Evolutionary conservation across 1,139 yeast genomes (phyloP).

Genomic region (Pichia norvegensis): DNA sequence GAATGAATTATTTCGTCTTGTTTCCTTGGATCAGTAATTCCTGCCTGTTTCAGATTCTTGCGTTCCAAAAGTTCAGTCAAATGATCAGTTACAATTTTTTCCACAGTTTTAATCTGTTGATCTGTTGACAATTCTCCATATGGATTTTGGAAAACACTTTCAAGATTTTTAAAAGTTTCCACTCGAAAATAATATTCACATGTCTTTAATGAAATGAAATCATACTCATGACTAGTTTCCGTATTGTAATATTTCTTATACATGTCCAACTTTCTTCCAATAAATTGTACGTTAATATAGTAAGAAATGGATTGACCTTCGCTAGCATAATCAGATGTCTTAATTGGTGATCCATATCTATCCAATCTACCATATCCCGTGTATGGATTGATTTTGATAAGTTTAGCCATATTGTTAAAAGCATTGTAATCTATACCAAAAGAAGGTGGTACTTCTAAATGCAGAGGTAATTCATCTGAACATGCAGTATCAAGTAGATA

Average conservation of each 20-base stretch:
- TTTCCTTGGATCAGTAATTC: constrained; percentile 15
- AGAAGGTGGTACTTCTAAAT: constrained; percentile 52
- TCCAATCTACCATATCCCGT: constrained; percentile 36
- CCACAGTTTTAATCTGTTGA: constrained; percentile 16
- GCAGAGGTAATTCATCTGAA: constrained; percentile 44
- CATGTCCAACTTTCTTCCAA: constrained; percentile 21
- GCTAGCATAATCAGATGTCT: constrained; percentile 26
- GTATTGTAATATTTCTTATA: constrained; percentile 17
- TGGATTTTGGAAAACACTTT: neutral
- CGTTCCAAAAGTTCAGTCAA: constrained; percentile 15
- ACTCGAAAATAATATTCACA: constrained; percentile 19
- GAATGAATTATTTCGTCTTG: constrained; percentile 15
- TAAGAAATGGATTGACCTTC: constrained; percentile 23
- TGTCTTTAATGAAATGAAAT: constrained; percentile 19
- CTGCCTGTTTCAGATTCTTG: constrained; percentile 13
- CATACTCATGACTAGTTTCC: constrained; percentile 17
- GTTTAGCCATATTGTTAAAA: constrained; percentile 14
- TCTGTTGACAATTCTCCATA: constrained; percentile 12
- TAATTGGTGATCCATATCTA: constrained; percentile 32
- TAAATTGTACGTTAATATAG: constrained; percentile 22
- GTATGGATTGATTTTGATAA: constrained; percentile 18
- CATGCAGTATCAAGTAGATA: constrained; percentile 52
- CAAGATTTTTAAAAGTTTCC: constrained; percentile 6
- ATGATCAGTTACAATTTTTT: constrained; percentile 13
- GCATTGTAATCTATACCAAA: constrained; percentile 40